phyloP scores from a whole-genome alignment of 208 protist genomes.

The Trypanosoma platydactyli region DNA sequence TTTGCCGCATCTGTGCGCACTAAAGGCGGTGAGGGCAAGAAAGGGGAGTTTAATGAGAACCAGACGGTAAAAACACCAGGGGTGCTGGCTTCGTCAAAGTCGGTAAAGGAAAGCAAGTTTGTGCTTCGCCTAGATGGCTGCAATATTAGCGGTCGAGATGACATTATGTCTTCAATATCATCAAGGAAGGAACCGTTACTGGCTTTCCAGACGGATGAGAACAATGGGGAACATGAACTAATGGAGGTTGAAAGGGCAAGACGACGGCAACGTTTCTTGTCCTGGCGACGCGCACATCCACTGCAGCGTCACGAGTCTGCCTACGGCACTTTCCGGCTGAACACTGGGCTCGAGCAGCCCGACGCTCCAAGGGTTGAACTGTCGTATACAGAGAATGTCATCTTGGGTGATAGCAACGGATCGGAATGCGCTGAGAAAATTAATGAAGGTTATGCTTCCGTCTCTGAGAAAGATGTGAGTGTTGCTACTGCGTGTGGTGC shows the following conservation, averaged over 20 bases:
- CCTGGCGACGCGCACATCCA: constrained; percentile 50
- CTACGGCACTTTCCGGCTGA: constrained; percentile 63
- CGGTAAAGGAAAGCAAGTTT: constrained; percentile 10
- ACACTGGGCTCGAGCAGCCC: constrained; percentile 71
- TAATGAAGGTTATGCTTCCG: neutral
- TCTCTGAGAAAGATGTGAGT: neutral
- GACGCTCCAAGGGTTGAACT: constrained; percentile 35
- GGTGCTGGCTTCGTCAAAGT: neutral
- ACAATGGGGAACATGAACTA: neutral
- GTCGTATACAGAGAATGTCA: constrained; percentile 15
- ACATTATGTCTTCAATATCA: neutral
- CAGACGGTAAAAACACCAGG: neutral
- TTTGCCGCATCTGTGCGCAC: constrained; percentile 29
- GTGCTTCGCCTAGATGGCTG: constrained; percentile 17
- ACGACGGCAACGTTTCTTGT: constrained; percentile 53
- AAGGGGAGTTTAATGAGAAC: neutral
- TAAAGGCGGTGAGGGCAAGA: neutral
- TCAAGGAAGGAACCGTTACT: constrained; percentile 11
- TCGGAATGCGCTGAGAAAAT: neutral
- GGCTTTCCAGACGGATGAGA: neutral
- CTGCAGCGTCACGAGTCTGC: constrained; percentile 32
- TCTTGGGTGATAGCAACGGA: neutral
- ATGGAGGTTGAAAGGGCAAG: constrained; percentile 1
- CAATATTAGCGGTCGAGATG: neutral
- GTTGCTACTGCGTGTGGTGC: neutral